Evolutionary conservation across 768 basidiomycete species (phyloP).

Genomic region (Russula virescens): DNA sequence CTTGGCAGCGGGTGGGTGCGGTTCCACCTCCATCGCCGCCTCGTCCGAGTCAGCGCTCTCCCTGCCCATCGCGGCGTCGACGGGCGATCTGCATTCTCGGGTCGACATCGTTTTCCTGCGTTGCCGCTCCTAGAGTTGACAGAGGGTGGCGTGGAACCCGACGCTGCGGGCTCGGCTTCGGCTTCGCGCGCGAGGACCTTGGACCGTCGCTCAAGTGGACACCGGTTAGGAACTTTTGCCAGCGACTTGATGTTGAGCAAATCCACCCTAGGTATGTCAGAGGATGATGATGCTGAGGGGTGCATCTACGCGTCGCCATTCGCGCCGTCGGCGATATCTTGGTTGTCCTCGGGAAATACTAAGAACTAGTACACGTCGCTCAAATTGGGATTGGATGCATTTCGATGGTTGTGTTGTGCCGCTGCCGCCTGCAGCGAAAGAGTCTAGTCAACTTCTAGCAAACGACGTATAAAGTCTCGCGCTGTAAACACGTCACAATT

Average conservation of each 20-base stretch:
- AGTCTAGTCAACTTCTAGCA: slow-evolving; percentile 57
- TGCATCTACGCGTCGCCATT: slow-evolving; percentile 18
- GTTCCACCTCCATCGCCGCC: no score
- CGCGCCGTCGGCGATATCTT: neutral
- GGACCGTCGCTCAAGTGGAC: slow-evolving; percentile 20
- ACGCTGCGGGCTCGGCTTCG: neutral
- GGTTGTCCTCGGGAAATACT: neutral
- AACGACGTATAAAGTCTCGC: slow-evolving; percentile 56
- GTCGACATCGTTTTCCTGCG: no score
- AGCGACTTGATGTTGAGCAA: slow-evolving; percentile 5
- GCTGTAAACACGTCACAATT: slow-evolving; percentile 35
- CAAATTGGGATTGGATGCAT: neutral
- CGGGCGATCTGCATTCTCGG: no score
- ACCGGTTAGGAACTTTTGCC: neutral
- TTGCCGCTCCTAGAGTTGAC: neutral
- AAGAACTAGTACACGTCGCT: slow-evolving; percentile 15
- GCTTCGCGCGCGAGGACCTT: slow-evolving; percentile 20
- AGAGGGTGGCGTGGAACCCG: neutral
- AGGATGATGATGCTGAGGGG: slow-evolving; percentile 11
- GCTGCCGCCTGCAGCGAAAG: neutral
- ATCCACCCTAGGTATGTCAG: slow-evolving; percentile 10
- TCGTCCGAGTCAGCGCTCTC: no score
- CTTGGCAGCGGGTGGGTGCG: neutral
- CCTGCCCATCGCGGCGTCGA: no score
- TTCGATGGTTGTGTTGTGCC: neutral